These are phyloP conservation scores for Phytopythium litorale DNA, from an alignment of 352 stramenopile genomes.

Conservation along the genomic window DNA sequence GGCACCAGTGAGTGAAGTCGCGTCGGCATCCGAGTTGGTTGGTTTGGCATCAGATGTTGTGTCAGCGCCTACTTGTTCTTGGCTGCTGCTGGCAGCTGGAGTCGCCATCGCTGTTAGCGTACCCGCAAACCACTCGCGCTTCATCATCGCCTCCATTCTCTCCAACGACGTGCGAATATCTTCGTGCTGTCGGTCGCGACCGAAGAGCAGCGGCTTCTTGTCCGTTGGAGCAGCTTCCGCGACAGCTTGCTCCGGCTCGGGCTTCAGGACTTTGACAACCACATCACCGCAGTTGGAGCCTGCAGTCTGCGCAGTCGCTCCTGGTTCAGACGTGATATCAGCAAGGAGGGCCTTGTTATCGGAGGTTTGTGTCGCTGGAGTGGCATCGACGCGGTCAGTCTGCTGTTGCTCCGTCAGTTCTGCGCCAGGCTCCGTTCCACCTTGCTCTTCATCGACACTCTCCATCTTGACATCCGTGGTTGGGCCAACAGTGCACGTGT, in stretches of 20 bases:
- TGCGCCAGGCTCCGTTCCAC: neutral
- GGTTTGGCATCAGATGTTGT: neutral
- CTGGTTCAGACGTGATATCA: neutral
- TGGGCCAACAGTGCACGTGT: neutral
- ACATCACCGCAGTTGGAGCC: neutral
- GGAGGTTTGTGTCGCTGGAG: neutral
- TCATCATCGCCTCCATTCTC: constrained; percentile 19
- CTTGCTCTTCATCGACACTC: neutral
- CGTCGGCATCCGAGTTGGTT: neutral
- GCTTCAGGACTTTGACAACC: neutral
- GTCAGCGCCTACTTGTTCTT: neutral
- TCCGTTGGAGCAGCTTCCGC: neutral
- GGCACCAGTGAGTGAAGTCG: neutral
- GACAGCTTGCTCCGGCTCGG: neutral
- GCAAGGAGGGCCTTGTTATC: neutral
- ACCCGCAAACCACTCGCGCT: neutral
- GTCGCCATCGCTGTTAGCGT: neutral
- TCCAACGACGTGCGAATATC: constrained; percentile 49
- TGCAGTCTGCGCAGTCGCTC: neutral
- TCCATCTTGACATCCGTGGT: neutral
- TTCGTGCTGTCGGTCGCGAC: constrained; percentile 34
- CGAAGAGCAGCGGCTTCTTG: constrained; percentile 23
- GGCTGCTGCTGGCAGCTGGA: neutral
- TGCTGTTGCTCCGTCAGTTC: neutral
- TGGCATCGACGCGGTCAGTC: neutral